These are phyloP conservation scores for Mimosa bimucronata DNA, from an alignment of 306 rosid genomes.

Conservation along the genomic window DNA sequence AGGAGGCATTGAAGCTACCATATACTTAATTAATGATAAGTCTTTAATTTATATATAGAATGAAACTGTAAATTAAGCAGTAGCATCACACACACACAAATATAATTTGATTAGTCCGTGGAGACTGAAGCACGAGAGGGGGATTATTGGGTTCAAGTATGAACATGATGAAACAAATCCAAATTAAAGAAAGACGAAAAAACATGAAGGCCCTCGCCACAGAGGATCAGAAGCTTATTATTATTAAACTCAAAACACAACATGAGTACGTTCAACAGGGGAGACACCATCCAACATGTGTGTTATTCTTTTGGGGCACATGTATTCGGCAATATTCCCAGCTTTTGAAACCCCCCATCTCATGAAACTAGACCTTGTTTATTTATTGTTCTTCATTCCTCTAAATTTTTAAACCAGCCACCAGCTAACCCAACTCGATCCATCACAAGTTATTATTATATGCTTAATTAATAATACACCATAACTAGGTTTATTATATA, in stretches of 20 bases:
- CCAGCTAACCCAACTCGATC: too few relatives aligned
- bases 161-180: neutral
- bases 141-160: neutral
- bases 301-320: conserved; percentile 41
- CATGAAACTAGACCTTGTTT: neutral
- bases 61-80: neutral
- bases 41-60: neutral
- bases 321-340: conserved; percentile 23
- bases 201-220: neutral
- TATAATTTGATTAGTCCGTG: neutral
- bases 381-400: too few relatives aligned
- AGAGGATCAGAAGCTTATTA: neutral
- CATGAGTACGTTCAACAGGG: neutral
- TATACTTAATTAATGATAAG: neutral
- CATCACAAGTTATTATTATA: too few relatives aligned
- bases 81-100: neutral
- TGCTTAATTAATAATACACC: neutral
- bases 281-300: conserved; percentile 28
- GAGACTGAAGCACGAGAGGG: neutral
- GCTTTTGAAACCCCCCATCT: neutral
- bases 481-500: too few relatives aligned
- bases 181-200: neutral
- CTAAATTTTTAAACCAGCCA: too few relatives aligned
- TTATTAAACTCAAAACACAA: neutral
- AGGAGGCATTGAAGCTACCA: neutral